Evolutionary conservation across 2,329 filamentous ascomycete species (phyloP).

Genomic region (Fusarium acutatum): DNA sequence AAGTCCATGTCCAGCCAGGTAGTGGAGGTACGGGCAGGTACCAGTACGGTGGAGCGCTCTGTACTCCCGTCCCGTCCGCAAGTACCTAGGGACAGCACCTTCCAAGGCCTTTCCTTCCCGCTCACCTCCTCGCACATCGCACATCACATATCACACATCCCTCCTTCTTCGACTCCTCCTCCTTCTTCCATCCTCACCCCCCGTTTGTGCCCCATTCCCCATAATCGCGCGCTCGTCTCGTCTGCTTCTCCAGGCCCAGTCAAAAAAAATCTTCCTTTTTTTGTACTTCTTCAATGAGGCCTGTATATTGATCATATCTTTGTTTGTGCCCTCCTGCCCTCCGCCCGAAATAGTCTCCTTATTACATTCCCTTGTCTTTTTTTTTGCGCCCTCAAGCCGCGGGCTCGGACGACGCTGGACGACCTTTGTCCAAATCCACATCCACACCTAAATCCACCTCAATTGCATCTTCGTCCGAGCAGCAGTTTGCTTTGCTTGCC

Average conservation of each 20-base stretch:
- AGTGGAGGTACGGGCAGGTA: neutral
- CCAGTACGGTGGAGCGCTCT: neutral
- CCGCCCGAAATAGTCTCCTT: constrained; percentile 25
- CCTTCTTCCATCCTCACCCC: constrained; percentile 36
- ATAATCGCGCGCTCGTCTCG: constrained; percentile 37
- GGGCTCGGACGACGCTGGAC: constrained; percentile 43
- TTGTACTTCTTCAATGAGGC: constrained; percentile 45
- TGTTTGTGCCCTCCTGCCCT: constrained; percentile 40
- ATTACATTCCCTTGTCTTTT: constrained; percentile 32
- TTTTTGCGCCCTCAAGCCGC: constrained; percentile 38
- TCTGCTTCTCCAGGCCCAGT: constrained; percentile 43
- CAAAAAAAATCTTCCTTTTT: constrained; percentile 36
- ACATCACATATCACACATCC: constrained; percentile 26
- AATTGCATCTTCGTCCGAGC: constrained; percentile 37
- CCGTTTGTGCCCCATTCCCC: constrained; percentile 35
- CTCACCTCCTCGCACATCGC: constrained; percentile 25
- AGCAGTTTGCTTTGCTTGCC: constrained; percentile 36
- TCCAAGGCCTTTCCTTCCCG: constrained; percentile 27
- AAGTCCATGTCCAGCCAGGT: neutral
- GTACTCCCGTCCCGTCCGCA: neutral
- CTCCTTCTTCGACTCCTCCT: constrained; percentile 31
- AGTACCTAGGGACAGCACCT: neutral
- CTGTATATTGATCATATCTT: constrained; percentile 50
- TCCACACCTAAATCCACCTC: constrained; percentile 30
- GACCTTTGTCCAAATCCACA: constrained; percentile 32